These are phyloP conservation scores for Verticillium tricorpus DNA, from an alignment of 2,329 filamentous ascomycete species.

Conservation along the genomic window DNA sequence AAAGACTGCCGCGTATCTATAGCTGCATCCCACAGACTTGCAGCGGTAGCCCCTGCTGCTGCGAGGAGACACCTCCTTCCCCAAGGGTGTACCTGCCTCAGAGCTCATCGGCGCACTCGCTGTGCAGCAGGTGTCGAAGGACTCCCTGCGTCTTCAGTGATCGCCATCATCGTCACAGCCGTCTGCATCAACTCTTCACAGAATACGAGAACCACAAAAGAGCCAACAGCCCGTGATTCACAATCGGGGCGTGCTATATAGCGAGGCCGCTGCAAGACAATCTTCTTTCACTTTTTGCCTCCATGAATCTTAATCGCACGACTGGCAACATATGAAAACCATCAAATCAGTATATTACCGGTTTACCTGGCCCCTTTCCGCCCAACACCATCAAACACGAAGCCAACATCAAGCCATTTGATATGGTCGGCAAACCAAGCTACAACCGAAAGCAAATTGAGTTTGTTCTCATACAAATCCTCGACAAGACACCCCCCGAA, in stretches of 20 bases:
- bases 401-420: background rate
- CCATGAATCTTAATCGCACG: background rate
- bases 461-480: slow-evolving; percentile 25
- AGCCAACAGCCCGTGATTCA: background rate
- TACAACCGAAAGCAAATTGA: slow-evolving; percentile 29
- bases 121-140: no score
- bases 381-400: background rate
- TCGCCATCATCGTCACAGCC: no score
- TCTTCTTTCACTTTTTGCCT: background rate
- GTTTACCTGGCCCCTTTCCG: no score
- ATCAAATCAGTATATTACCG: background rate
- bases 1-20: no score
- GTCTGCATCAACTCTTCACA: background rate
- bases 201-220: background rate
- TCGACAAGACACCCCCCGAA: slow-evolving; percentile 18
- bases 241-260: background rate
- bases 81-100: no score
- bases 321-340: background rate
- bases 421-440: slow-evolving; percentile 28
- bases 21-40: no score
- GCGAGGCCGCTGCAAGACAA: background rate
- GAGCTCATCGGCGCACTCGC: no score
- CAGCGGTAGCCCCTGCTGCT: no score
- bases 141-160: no score
- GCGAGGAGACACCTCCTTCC: no score